Evolutionary conservation across 1,139 yeast species (phyloP), one percentile per base, ranked within the genome.

Genomic region (Candida neerlandica): DNA sequence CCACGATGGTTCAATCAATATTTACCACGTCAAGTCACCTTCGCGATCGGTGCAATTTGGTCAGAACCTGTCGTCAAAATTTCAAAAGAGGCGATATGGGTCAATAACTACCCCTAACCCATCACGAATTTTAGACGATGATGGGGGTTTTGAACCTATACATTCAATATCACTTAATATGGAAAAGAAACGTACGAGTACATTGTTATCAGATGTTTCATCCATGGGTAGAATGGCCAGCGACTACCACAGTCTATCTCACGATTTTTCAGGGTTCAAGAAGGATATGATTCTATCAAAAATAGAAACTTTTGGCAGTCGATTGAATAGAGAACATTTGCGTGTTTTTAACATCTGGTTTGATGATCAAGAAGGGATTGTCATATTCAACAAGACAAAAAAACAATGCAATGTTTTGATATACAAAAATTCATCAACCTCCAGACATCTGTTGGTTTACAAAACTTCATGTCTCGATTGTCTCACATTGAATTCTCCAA

Each of bases 241-340:
- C 2, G 77, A 71, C 33, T 57, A 69, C 3, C 66, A 72, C 4
- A 61, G 58, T 38, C 50, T 55, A 7, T 51, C 61, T 4, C 48
- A 60, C 10, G 76, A 71, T 38, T 58, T 62, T 23, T 62, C 67
- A 12, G 56, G 63, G 2, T 65, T 81, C 41, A 69, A 81, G 42
- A 88, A 86, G 57, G 96, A 89, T 62, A 77, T 86, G 62, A 82
- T 86, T 16, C 69, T 89, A 51, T 83, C 91, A 0, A 80, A 77
- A 56, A 66, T 88, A 5, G 86, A 84, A 30, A 40, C 46, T 5
- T 44, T 55, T 39, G 57, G 50, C 12, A 46, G 34, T 32, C 44
- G 45, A 9, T 46, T 52, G 37, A 62, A 67, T 26, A 52, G 63
- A n/a, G 56, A 62, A 3, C 61, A 67, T 7, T 55, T 85, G 34